Evolutionary conservation across 768 basidiomycete genomes (phyloP), one percentile per base, ranked within the genome.

Genomic region (Boletus subcaerulescens): DNA sequence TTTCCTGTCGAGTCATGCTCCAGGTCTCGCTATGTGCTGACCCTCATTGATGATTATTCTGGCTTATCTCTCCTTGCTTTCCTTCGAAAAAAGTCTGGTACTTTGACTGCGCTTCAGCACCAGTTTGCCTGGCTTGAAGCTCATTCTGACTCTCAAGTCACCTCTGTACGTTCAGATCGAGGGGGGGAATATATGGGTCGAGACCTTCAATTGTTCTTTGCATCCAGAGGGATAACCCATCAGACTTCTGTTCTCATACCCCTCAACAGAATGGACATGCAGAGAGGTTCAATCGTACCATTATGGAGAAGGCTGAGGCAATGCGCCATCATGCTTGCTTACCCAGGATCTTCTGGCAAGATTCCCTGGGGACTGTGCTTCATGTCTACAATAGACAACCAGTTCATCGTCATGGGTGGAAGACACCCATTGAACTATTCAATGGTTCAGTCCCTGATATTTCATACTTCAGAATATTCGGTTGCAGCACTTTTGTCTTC

Each of bases 21-120:
- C 4, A 2, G 3, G 0, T 15, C 15, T 2, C 2, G 8, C 1
- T 39, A n/a, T 7, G 14, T 39, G 5, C 1, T 39, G 0, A 39
- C 38, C 14, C 8, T 39, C 7, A 5, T 39, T 39, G 38, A 39
- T 5, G 17, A 39, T 17, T n/a, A 3, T 39, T 39, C n/a, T 6
- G 14, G 14, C 38, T 39, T 39, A n/a, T 2, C 17, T 2, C 38
- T 17, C 14, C 15, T 39, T 17, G 5, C 38, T 17, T 39, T 39
- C n/a, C 38, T 39, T 9, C 5, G 8, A 7, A 8, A 39, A 3
- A 39, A 39, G 38, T 39, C 38, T 39, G 15, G n/a, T 15, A n/a
- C 38, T 13, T 15, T 17, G 11, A 5, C 17, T 17, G 38, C 5
- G 1, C 38, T 39, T 39, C 2, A 1, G 14, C 17, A n/a, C 2